Evolutionary conservation across 805 yeast genomes (phyloP), one percentile per base, ranked within the genome.

Genomic region (Priceomyces carsonii): DNA sequence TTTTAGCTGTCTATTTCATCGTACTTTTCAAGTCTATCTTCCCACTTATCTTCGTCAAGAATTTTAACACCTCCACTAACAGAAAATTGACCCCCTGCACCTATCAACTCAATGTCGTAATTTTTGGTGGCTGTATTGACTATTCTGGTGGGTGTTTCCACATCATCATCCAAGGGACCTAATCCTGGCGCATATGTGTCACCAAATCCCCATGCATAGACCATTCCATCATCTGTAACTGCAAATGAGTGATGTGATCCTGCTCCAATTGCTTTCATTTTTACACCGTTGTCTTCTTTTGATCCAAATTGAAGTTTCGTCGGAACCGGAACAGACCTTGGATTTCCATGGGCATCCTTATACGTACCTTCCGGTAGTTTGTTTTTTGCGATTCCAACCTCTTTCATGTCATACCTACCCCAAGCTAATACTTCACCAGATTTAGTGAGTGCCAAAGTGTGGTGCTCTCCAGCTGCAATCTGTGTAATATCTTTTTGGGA

Each of bases 11-110:
- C 80, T 40, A 73, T 62, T 15, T 73, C 77, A 39, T 75, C 81
- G 42, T 74, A 69, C 47, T 67, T 67, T 22, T 75, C 80, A 18
- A 62, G 49, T 53, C 81, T 64, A 25, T 70, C 70, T 46, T 74
- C 79, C 19, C 69, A 67, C 16, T 47, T 47, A 22, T 65, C 72
- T 32, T 69, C 79, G 41, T 77, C 81, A 35, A 68, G 75, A 39
- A 77, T 79, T 49, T 76, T 78, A 22, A 73, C 61, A 36, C 98
- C 97, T 26, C 89, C 97, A 56, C 91, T 77, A 6, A 89, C 83
- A 35, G 95, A 84, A 55, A 87, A 93, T 64, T 93, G 99, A 15
- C 98, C 99, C 42, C 99, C 99, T 30, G 93, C 93, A n/a, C 95
- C 90, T 43, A 85, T 75, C 29, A 79, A 45, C 28, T 69, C 55